phyloP scores from a whole-genome alignment of 768 basidiomycete genomes.

The Auricularia heimuer region DNA sequence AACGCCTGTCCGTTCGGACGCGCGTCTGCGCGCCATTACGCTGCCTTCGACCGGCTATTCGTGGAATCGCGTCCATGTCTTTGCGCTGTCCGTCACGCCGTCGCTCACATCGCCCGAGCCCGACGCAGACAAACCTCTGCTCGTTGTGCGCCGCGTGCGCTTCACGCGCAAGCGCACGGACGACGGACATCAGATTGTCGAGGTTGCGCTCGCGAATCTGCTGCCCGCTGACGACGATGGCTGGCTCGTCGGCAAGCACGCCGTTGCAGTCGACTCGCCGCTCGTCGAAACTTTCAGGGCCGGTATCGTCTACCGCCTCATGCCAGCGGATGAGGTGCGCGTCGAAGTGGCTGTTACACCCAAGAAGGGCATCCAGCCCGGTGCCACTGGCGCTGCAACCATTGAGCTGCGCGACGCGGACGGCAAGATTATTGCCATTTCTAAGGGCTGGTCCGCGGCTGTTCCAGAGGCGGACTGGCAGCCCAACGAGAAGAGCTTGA shows the following conservation, averaged over 20 bases:
- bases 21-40: conserved; percentile 33
- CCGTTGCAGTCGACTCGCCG: conserved; percentile 10
- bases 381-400: conserved; percentile 7
- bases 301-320: conserved; percentile 36
- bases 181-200: conserved; percentile 35
- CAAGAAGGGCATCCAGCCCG: conserved; percentile 19
- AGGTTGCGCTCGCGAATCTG: conserved; percentile 44
- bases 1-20: conserved; percentile 19
- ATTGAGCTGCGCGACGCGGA: conserved; percentile 24
- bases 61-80: conserved; percentile 14
- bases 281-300: conserved; percentile 31
- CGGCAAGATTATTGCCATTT: conserved; percentile 28
- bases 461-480: conserved; percentile 34
- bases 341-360: conserved; percentile 37
- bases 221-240: conserved; percentile 26
- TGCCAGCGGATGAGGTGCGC: conserved; percentile 40
- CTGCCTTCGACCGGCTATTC: conserved; percentile 1
- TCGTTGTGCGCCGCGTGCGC: conserved; percentile 24
- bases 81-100: conserved; percentile 10
- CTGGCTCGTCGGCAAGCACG: conserved; percentile 18
- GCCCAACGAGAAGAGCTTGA: conserved; percentile 25
- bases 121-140: conserved; percentile 1
- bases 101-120: neutral
- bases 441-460: conserved; percentile 28
- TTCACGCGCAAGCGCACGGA: conserved; percentile 39